Evolutionary conservation across 352 stramenopile genomes (phyloP).

Genomic region (Globisporangium takayamanum): DNA sequence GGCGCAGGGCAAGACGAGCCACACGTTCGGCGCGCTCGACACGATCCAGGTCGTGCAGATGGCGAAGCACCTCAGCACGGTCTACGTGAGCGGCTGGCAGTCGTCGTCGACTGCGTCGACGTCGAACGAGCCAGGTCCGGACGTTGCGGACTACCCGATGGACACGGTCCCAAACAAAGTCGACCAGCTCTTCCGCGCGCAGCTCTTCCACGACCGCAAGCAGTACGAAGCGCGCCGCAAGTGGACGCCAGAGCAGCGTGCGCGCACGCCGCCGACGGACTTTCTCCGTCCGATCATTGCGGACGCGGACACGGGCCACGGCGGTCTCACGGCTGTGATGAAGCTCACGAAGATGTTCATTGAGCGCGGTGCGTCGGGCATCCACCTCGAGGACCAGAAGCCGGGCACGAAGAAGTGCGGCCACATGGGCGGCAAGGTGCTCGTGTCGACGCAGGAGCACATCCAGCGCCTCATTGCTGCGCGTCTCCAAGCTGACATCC

Average conservation of each 20-base stretch:
- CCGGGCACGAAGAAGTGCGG: constrained; percentile 99
- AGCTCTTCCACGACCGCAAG: constrained; percentile 96
- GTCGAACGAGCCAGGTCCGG: constrained; percentile 94
- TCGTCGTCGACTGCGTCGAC: constrained; percentile 92
- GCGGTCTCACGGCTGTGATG: constrained; percentile 95
- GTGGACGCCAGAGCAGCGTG: constrained; percentile 73
- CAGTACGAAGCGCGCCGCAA: constrained; percentile 91
- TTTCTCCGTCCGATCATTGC: constrained; percentile 96
- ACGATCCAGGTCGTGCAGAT: constrained; percentile 95
- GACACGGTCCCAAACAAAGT: constrained; percentile 98
- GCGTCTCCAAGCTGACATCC: constrained; percentile 94
- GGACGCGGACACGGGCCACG: constrained; percentile 96
- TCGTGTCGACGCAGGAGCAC: constrained; percentile 97
- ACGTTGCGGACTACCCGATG: constrained; percentile 98
- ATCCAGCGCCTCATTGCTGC: constrained; percentile 95
- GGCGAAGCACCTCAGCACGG: constrained; percentile 90
- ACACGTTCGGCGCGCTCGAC: constrained; percentile 88
- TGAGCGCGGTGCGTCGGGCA: constrained; percentile 94
- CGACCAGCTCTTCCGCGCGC: constrained; percentile 96
- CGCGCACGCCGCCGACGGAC: constrained; percentile 85
- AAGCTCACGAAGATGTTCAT: constrained; percentile 99
- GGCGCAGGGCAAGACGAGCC: constrained; percentile 67
- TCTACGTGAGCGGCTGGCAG: constrained; percentile 98
- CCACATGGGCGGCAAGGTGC: constrained; percentile 98
- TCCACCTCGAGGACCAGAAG: constrained; percentile 99